phyloP scores from a whole-genome alignment of 225 moss, liverwort and hornwort genomes.

The Thuidium tamariscinum region DNA sequence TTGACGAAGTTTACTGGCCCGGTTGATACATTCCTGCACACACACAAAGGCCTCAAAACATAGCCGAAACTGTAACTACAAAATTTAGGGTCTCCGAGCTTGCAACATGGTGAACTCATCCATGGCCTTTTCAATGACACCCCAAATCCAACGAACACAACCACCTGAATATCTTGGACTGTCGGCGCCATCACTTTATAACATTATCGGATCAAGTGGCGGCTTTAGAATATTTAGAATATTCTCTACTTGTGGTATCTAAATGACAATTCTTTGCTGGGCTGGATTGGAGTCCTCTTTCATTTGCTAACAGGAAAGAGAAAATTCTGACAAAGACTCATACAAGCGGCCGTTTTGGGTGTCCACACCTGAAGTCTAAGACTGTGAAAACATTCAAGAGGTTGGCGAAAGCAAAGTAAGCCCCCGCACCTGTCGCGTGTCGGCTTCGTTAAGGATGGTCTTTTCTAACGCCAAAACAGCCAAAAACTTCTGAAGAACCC shows the following conservation, averaged over 20 bases:
- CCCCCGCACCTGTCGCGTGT: background rate
- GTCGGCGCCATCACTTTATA: no score
- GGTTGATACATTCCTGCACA: background rate
- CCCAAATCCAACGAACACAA: background rate
- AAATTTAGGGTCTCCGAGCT: background rate
- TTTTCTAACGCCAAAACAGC: background rate
- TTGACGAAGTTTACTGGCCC: background rate
- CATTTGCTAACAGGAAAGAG: background rate
- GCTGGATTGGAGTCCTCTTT: background rate
- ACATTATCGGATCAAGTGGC: background rate
- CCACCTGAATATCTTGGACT: background rate
- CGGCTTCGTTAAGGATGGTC: conserved; percentile 1
- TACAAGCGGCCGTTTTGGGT: background rate
- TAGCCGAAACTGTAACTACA: background rate
- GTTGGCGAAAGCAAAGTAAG: background rate
- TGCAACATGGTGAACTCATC: background rate
- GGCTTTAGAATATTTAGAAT: no score
- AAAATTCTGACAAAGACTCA: no score
- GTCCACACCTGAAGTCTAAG: background rate
- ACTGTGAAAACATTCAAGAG: background rate
- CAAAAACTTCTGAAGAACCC: conserved; percentile 2
- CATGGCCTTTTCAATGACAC: background rate
- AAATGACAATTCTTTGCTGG: background rate
- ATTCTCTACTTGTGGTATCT: background rate
- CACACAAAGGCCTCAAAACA: background rate